phyloP scores from a whole-genome alignment of 2,329 filamentous ascomycete species.

The Parastagonospora nodorum region DNA sequence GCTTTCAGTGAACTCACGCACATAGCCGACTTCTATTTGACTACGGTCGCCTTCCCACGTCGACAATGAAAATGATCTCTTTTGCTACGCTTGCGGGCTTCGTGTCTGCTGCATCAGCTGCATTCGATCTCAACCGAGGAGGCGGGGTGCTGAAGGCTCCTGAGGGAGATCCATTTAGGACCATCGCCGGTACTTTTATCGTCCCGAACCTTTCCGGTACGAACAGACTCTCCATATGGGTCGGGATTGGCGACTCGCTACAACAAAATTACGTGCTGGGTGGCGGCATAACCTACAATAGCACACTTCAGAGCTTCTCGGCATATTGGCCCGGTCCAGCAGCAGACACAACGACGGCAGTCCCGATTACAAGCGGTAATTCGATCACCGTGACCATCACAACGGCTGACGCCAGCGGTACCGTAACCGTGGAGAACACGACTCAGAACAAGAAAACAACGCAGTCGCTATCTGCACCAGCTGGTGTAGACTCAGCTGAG shows the following conservation, averaged over 20 bases:
- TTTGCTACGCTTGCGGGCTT: slow-evolving; percentile 13
- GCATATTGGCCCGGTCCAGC: slow-evolving; percentile 24
- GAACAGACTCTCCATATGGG: slow-evolving; percentile 29
- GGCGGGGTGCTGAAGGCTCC: slow-evolving; percentile 34
- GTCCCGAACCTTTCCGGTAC: slow-evolving; percentile 25
- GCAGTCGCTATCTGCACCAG: slow-evolving; percentile 20
- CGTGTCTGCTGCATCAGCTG: slow-evolving; percentile 19
- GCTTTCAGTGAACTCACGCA: neutral
- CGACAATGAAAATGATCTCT: slow-evolving; percentile 17
- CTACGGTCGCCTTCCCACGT: neutral
- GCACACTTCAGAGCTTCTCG: slow-evolving; percentile 21
- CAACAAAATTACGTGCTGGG: slow-evolving; percentile 27
- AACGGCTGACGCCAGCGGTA: slow-evolving; percentile 15
- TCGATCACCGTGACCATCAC: slow-evolving; percentile 25
- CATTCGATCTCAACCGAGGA: slow-evolving; percentile 29
- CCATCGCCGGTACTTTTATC: slow-evolving; percentile 29
- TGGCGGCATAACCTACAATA: slow-evolving; percentile 29
- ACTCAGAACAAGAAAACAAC: slow-evolving; percentile 26
- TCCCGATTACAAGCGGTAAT: slow-evolving; percentile 24
- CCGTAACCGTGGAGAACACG: slow-evolving; percentile 31
- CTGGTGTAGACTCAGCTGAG: slow-evolving; percentile 9
- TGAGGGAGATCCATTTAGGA: slow-evolving; percentile 24
- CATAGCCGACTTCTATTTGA: neutral
- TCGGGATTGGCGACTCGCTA: slow-evolving; percentile 27
- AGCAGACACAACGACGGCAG: slow-evolving; percentile 22